These are phyloP conservation scores for Jaenimonas drosophilae DNA, from an alignment of 208 protist species.

Conservation along the genomic window DNA sequence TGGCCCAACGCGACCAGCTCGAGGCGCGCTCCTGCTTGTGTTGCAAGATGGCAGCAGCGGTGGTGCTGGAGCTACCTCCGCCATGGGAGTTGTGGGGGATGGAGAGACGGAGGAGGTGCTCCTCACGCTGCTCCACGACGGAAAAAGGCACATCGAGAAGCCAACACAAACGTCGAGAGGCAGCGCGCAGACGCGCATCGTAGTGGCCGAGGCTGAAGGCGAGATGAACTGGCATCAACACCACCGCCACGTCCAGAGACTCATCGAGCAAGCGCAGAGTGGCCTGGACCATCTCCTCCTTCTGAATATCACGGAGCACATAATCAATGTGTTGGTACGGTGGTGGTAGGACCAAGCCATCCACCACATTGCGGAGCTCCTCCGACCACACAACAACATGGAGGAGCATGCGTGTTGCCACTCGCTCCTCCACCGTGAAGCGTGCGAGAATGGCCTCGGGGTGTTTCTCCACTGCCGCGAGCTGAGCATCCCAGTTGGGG, in stretches of 20 bases:
- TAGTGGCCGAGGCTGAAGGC: conserved; percentile 43
- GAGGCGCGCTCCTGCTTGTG: conserved; percentile 23
- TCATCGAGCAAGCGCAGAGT: conserved; percentile 27
- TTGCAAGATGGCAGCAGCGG: neutral
- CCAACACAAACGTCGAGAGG: conserved; percentile 51
- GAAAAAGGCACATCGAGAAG: conserved; percentile 44
- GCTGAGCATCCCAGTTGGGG: neutral
- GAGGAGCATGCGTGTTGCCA: conserved; percentile 44
- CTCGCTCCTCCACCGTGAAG: conserved; percentile 46
- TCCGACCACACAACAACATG: conserved; percentile 39
- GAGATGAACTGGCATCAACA: conserved; percentile 59
- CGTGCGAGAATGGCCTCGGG: neutral
- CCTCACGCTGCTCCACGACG: conserved; percentile 52
- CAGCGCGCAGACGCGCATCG: conserved; percentile 60
- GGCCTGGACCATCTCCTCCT: conserved; percentile 19
- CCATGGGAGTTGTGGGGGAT: no score
- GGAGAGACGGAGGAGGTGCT: conserved; percentile 10
- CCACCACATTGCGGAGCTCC: conserved; percentile 37
- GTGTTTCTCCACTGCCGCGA: neutral
- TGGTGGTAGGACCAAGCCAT: conserved; percentile 57
- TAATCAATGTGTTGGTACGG: conserved; percentile 40
- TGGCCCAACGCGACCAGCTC: conserved; percentile 32
- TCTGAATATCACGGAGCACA: conserved; percentile 16
- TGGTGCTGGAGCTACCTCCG: neutral
- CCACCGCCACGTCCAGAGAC: conserved; percentile 33